A percentile compares a stretch with the other conserved stretches of the same genome.
These are phyloP conservation scores for Stagonosporopsis chrysanthemi DNA, from an alignment of 2,329 filamentous ascomycete species.

Conservation along the genomic window DNA sequence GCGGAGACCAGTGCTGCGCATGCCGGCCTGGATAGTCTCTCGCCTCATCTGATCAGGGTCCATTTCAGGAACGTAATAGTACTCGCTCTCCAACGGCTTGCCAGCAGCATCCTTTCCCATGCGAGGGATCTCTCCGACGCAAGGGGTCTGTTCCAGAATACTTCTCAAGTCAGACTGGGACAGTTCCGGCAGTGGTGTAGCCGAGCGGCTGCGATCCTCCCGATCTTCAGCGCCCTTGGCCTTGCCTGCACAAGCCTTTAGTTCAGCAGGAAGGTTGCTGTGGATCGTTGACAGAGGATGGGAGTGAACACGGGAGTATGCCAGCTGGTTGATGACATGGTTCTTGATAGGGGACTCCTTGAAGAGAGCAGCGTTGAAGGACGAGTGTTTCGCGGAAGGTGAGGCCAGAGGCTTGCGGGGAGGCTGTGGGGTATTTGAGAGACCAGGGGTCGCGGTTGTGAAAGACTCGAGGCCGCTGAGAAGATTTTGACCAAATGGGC, in stretches of 20 bases:
- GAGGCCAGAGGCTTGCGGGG: slow-evolving; percentile 37
- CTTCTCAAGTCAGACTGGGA: slow-evolving; percentile 64
- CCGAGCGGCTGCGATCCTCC: slow-evolving; percentile 25
- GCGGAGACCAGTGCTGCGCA: slow-evolving; percentile 87
- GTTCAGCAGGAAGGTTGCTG: slow-evolving; percentile 76
- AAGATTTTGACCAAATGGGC: slow-evolving; percentile 85
- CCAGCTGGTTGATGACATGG: slow-evolving; percentile 93
- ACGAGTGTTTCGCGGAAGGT: slow-evolving; percentile 42
- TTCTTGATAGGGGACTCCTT: slow-evolving; percentile 68
- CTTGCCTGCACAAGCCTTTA: slow-evolving; percentile 49
- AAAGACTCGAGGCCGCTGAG: slow-evolving; percentile 84
- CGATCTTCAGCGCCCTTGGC: slow-evolving; percentile 28
- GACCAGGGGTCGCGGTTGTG: slow-evolving; percentile 66
- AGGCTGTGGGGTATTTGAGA: slow-evolving; percentile 39
- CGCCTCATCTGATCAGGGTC: slow-evolving; percentile 81
- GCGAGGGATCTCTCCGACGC: slow-evolving; percentile 86
- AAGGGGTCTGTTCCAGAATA: slow-evolving; percentile 76
- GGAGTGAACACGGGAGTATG: slow-evolving; percentile 90
- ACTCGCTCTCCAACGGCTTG: slow-evolving; percentile 92
- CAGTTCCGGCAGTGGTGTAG: slow-evolving; percentile 39
- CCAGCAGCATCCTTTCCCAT: slow-evolving; percentile 96
- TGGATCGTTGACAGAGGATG: slow-evolving; percentile 90
- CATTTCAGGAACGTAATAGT: slow-evolving; percentile 91
- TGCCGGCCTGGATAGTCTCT: slow-evolving; percentile 81
- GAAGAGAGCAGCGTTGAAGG: slow-evolving; percentile 36